Conservation (phyloP, 2,329 filamentous ascomycete genomes). For the Fusarium lateritium region DNA sequence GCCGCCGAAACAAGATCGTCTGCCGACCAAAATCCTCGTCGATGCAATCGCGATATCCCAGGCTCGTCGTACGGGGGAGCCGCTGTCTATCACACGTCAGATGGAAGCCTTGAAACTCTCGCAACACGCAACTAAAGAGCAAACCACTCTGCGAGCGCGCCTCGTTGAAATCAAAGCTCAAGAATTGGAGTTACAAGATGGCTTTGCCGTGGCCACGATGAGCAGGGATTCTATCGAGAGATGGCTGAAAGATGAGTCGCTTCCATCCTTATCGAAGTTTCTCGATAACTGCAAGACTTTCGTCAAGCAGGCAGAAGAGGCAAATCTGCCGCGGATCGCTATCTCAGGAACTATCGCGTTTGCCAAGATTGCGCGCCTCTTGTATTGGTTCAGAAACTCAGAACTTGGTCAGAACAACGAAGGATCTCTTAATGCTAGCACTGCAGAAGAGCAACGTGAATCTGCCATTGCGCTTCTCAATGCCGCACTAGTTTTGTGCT, state of each 20-base stretch:
- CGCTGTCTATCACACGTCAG: background rate
- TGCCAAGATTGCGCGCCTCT: background rate
- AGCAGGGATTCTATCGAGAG: too few relatives aligned
- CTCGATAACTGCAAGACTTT: background rate
- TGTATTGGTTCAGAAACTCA: too few relatives aligned
- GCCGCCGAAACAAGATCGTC: conserved; percentile 29
- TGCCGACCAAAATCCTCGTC: conserved; percentile 4
- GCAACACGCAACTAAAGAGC: background rate
- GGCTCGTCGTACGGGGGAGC: background rate
- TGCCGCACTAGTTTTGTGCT: conserved; percentile 1
- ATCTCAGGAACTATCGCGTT: background rate
- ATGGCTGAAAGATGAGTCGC: background rate
- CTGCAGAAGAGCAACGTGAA: too few relatives aligned
- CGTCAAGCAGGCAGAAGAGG: background rate
- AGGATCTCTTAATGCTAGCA: too few relatives aligned
- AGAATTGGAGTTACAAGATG: background rate
- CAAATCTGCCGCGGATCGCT: background rate
- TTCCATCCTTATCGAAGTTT: background rate
- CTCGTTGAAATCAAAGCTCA: background rate
- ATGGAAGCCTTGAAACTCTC: conserved; percentile 9
- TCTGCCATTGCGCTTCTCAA: background rate
- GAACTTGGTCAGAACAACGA: too few relatives aligned
- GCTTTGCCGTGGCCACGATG: too few relatives aligned
- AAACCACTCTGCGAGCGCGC: conserved; percentile 7
- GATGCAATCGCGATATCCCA: conserved; percentile 9